phyloP scores from a whole-genome alignment of 257 asterid genomes.

The Jasminum sambac region DNA sequence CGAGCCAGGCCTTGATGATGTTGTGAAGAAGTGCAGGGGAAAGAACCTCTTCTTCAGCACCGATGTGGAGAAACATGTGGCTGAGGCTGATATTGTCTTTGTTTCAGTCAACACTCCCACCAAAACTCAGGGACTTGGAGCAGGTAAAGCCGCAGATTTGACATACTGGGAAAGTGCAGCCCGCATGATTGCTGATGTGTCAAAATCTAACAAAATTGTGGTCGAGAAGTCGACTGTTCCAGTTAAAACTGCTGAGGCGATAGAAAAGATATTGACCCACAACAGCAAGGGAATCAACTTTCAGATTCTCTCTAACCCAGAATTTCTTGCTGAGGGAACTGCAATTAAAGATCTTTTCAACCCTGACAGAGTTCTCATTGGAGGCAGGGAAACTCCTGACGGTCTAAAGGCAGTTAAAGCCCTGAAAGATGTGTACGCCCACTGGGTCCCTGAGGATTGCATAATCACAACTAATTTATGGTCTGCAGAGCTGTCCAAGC shows the following conservation, averaged over 20 bases:
- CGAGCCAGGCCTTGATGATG: constrained; percentile 33
- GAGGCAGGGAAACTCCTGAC: constrained; percentile 33
- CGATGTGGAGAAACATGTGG: constrained; percentile 30
- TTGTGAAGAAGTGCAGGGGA: constrained; percentile 34
- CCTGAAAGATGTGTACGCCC: constrained; percentile 29
- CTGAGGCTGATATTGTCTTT: constrained; percentile 35
- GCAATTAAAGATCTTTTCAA: constrained; percentile 31
- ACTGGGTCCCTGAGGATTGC: constrained; percentile 32
- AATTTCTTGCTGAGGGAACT: constrained; percentile 36
- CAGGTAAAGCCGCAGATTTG: constrained; percentile 36
- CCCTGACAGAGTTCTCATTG: constrained; percentile 37
- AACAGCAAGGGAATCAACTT: constrained; percentile 37
- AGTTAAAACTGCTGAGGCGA: constrained; percentile 35
- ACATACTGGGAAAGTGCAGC: constrained; percentile 40
- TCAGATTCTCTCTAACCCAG: constrained; percentile 36
- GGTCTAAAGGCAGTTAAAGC: constrained; percentile 32
- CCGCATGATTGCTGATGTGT: constrained; percentile 35
- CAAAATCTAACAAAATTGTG: constrained; percentile 32
- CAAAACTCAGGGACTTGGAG: constrained; percentile 35
- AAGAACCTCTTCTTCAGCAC: constrained; percentile 37
- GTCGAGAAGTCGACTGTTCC: constrained; percentile 37
- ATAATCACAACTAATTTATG: constrained; percentile 32
- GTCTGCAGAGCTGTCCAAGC: constrained; percentile 37
- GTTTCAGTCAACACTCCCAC: constrained; percentile 38
- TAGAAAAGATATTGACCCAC: constrained; percentile 35